Evolutionary conservation across 2,329 filamentous ascomycete genomes (phyloP), one percentile per base, ranked within the genome.

Genomic region (Cladosporium sp.): DNA sequence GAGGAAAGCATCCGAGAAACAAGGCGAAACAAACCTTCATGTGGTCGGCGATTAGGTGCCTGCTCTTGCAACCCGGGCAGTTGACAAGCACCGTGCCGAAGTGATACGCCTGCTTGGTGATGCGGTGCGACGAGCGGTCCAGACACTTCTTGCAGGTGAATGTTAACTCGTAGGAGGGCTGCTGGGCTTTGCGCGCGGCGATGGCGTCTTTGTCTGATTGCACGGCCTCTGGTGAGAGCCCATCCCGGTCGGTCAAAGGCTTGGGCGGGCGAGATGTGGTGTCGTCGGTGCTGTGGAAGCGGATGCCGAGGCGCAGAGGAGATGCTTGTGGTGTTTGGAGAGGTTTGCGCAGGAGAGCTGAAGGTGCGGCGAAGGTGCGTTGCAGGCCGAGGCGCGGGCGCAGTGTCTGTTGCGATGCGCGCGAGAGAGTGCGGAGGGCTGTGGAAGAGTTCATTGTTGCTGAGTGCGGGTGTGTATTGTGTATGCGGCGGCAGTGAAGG

Each of bases 91-190:
- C 86, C 1, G 89, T 92, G 34, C 93, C 93, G 58, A 85, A 78
- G 71, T 97, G 91, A 68, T 98, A 98, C 32, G 89, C 93, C 67
- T 97, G 93, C 71, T 97, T 96, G 31, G 89, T 89, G 62, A 98
- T 77, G 46, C 80, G 80, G 72, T 98, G 95, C 10, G 83, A 79
- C n/a, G 89, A 95, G 54, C 91, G 85, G 34, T 80, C 74, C 43
- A 78, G 76, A 73, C 93, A 98, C 51, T 66, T 64, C 54, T 87
- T 84, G 79, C 93, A 98, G 60, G 93, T 98, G 69, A 98, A 96
- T 46, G 84, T 87, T 59, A 98, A 78, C 61, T 89, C 80, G 72
- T 97, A 98, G 53, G 87, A 82, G 1, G 89, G 89, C 34, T 74
- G 68, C 53, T 74, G 67, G 6, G 68, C 63, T 53, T 60, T 82